A percentile compares a stretch with the other conserved stretches of the same genome.
Evolutionary conservation across 495 filamentous ascomycete genomes (phyloP).

Genomic region (Talaromyces thailandensis): DNA sequence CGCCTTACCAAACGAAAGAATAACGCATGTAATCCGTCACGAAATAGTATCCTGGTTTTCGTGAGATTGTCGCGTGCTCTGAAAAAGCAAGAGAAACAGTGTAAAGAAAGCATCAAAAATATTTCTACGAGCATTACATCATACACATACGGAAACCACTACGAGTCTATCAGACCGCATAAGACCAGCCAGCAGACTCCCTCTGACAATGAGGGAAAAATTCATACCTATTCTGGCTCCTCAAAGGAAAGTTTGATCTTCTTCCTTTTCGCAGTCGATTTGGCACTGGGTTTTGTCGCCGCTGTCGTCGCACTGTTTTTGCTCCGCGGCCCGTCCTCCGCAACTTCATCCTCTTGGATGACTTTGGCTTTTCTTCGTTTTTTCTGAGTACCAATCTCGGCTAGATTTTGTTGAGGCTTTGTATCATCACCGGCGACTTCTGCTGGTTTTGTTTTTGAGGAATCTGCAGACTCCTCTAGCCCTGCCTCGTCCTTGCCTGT

Average conservation of each 20-base stretch:
- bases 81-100: neutral
- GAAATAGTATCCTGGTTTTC: neutral
- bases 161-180: neutral
- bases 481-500: neutral
- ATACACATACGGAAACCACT: neutral
- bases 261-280: slow-evolving; percentile 35
- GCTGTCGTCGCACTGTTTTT: slow-evolving; percentile 14
- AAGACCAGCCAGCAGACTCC: neutral
- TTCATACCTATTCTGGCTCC: slow-evolving; percentile 13
- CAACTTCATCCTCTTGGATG: slow-evolving; percentile 24
- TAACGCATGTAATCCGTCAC: neutral
- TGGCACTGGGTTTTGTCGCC: slow-evolving; percentile 21
- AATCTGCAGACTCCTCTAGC: slow-evolving; percentile 6
- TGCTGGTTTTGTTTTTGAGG: neutral
- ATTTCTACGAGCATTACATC: slow-evolving; percentile 2
- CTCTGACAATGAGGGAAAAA: neutral
- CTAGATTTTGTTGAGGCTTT: slow-evolving; percentile 25
- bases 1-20: neutral
- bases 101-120: neutral
- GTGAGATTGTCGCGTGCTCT: neutral
- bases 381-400: slow-evolving; percentile 32
- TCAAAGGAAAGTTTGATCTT: slow-evolving; percentile 40
- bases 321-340: slow-evolving; percentile 15
- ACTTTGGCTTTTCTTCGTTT: slow-evolving; percentile 38
- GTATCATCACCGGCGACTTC: slow-evolving; percentile 4